A percentile compares a stretch with the other conserved stretches of the same genome.
Evolutionary conservation across 495 filamentous ascomycete species (phyloP).

Genomic region (Acidomyces sp.): DNA sequence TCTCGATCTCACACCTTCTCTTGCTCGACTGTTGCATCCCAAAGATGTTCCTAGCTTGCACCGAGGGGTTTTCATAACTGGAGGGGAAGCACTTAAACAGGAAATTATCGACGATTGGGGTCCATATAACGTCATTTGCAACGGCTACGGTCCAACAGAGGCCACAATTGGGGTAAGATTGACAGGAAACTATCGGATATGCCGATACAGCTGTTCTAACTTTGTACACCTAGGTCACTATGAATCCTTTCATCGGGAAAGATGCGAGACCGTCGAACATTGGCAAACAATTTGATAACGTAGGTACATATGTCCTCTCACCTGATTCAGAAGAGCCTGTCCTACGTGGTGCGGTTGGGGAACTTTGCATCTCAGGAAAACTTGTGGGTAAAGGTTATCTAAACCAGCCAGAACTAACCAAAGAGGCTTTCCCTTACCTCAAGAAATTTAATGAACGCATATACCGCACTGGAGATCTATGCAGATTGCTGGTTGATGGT

Average conservation of each 20-base stretch:
- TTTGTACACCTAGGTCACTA: no score
- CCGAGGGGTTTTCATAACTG: conserved; percentile 62
- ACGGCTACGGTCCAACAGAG: conserved; percentile 78
- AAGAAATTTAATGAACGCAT: conserved; percentile 38
- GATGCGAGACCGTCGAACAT: conserved; percentile 75
- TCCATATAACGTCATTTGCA: conserved; percentile 49
- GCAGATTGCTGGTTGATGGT: conserved; percentile 55
- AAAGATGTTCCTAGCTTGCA: conserved; percentile 56
- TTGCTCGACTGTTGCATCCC: conserved; percentile 48
- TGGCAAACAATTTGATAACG: conserved; percentile 68
- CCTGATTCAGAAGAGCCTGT: conserved; percentile 56
- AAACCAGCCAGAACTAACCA: conserved; percentile 56
- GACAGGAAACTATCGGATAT: no score
- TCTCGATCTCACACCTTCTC: conserved; percentile 63
- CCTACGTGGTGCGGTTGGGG: conserved; percentile 65
- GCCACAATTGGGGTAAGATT: conserved; percentile 83
- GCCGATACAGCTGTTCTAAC: no score
- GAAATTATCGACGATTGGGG: conserved; percentile 65
- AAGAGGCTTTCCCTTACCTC: conserved; percentile 48
- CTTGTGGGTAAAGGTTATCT: conserved; percentile 82
- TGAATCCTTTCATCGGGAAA: conserved; percentile 56
- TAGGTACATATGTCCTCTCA: conserved; percentile 64
- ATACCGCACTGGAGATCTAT: conserved; percentile 72
- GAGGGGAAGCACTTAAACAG: conserved; percentile 57
- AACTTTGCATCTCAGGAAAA: conserved; percentile 75